Percentiles rank a stretch among this genome's conserved stretches.
These are phyloP conservation scores for Omphalea diandra DNA, from an alignment of 441 rosid species.

Conservation along the genomic window DNA sequence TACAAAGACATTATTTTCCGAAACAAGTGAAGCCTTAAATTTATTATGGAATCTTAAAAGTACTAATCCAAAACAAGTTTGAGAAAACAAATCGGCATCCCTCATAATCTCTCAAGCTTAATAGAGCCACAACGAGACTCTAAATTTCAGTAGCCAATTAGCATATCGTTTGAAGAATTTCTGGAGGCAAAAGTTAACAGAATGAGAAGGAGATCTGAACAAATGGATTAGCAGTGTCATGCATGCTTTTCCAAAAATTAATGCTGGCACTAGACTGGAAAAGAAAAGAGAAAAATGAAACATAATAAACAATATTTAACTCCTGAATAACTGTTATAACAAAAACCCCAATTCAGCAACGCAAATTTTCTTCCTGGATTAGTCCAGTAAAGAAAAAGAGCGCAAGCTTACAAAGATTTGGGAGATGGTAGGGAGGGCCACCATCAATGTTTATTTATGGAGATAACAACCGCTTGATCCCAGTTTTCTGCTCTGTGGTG, in stretches of 20 bases:
- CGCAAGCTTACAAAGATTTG: slow-evolving; percentile 30
- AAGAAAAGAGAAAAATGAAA: slow-evolving; percentile 7
- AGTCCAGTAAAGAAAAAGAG: slow-evolving; percentile 17
- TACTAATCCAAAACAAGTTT: too few relatives aligned
- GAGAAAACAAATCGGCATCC: too few relatives aligned
- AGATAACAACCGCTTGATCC: slow-evolving; percentile 46
- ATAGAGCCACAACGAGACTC: too few relatives aligned
- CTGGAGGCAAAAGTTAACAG: too few relatives aligned
- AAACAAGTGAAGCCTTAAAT: too few relatives aligned
- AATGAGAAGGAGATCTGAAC: too few relatives aligned
- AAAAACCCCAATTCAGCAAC: slow-evolving; percentile 25
- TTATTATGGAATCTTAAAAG: too few relatives aligned
- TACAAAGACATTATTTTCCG: too few relatives aligned
- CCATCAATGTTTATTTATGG: slow-evolving; percentile 25
- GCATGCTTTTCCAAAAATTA: not conserved
- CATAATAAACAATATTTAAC: slow-evolving; percentile 14
- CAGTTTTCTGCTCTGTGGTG: slow-evolving; percentile 53
- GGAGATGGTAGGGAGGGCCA: slow-evolving; percentile 15
- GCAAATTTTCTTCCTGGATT: slow-evolving; percentile 14
- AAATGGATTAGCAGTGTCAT: not conserved
- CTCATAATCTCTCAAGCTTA: too few relatives aligned
- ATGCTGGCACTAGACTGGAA: not conserved
- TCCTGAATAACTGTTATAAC: slow-evolving; percentile 15
- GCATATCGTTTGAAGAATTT: too few relatives aligned
- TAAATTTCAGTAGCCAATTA: too few relatives aligned